A percentile compares a stretch with the other conserved stretches of the same genome.
phyloP scores from a whole-genome alignment of 176 grass and related monocot genomes.

The Aegilops tauschii region DNA sequence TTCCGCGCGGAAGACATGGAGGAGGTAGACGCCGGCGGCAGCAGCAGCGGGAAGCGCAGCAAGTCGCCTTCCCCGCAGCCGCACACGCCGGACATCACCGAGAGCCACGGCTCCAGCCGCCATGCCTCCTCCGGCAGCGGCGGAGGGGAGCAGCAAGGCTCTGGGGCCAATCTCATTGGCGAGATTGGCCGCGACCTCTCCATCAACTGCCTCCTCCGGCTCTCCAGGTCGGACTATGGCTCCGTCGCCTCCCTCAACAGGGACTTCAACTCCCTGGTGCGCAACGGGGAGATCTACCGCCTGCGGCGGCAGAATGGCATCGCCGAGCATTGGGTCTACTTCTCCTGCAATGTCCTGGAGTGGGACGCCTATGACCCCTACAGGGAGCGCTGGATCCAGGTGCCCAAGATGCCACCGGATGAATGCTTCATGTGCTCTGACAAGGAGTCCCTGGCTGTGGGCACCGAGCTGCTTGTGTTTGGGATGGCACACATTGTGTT shows the following conservation, averaged over 20 bases:
- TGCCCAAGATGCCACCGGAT: constrained; percentile 85
- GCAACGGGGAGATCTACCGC: constrained; percentile 76
- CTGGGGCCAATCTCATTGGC: constrained; percentile 55
- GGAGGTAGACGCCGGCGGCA: not conserved
- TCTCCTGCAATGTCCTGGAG: constrained; percentile 82
- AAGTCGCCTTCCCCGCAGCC: constrained; percentile 78
- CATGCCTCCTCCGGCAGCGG: not conserved
- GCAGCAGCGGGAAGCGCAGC: constrained; percentile 55
- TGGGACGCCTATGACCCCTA: constrained; percentile 96
- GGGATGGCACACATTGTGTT: constrained; percentile 75
- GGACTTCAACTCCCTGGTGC: constrained; percentile 67
- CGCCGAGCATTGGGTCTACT: constrained; percentile 92
- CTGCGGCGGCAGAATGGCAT: constrained; percentile 59
- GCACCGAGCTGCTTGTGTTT: constrained; percentile 89
- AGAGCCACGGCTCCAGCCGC: constrained; percentile 30
- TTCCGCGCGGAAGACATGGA: constrained; percentile 33
- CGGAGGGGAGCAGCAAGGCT: constrained; percentile 17
- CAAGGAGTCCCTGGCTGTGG: constrained; percentile 94
- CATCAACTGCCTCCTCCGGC: constrained; percentile 70
- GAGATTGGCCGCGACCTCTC: constrained; percentile 71
- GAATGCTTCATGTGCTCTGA: constrained; percentile 93
- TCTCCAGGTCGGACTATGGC: constrained; percentile 85
- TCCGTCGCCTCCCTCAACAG: constrained; percentile 68
- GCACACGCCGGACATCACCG: constrained; percentile 71
- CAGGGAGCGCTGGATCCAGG: constrained; percentile 63